These are phyloP conservation scores for Podila epicladia DNA, from an alignment of 192 early-diverging fungal genomes.

Conservation along the genomic window DNA sequence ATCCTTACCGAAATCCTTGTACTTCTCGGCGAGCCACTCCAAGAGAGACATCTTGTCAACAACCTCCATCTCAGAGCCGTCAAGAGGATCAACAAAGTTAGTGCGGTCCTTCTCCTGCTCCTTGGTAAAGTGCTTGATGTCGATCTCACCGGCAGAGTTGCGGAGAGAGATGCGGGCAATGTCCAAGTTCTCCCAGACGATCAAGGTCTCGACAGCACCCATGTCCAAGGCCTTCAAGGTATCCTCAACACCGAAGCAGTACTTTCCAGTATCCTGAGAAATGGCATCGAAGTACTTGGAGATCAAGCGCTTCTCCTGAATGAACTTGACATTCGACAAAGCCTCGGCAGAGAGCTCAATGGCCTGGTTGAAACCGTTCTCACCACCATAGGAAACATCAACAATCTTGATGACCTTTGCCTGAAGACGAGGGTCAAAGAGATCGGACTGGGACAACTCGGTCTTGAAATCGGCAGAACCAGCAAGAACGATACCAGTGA, in stretches of 20 bases:
- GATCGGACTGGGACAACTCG: constrained; percentile 92
- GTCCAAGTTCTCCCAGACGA: constrained; percentile 97
- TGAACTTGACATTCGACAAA: constrained; percentile 96
- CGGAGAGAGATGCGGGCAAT: constrained; percentile 80
- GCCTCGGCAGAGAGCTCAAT: constrained; percentile 93
- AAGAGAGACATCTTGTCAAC: constrained; percentile 84
- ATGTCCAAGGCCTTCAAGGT: constrained; percentile 96
- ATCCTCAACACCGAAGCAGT: constrained; percentile 95
- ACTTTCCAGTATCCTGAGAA: constrained; percentile 95
- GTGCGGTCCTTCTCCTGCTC: constrained; percentile 85
- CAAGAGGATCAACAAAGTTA: constrained; percentile 74
- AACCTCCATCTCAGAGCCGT: constrained; percentile 82
- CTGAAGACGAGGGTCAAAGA: constrained; percentile 93
- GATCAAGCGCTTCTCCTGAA: constrained; percentile 99
- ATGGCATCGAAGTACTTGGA: constrained; percentile 97
- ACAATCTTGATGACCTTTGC: constrained; percentile 93
- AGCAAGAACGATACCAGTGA: constrained; percentile 90
- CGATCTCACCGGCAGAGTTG: constrained; percentile 69
- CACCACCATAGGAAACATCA: constrained; percentile 99
- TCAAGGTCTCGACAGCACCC: constrained; percentile 98
- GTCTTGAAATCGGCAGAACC: constrained; percentile 99
- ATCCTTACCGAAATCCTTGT: constrained; percentile 88
- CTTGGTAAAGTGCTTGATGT: constrained; percentile 81
- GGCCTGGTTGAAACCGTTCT: constrained; percentile 98
- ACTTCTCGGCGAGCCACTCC: constrained; percentile 98